phyloP scores from a whole-genome alignment of 306 rosid genomes.

The Trichosanthes truncata region DNA sequence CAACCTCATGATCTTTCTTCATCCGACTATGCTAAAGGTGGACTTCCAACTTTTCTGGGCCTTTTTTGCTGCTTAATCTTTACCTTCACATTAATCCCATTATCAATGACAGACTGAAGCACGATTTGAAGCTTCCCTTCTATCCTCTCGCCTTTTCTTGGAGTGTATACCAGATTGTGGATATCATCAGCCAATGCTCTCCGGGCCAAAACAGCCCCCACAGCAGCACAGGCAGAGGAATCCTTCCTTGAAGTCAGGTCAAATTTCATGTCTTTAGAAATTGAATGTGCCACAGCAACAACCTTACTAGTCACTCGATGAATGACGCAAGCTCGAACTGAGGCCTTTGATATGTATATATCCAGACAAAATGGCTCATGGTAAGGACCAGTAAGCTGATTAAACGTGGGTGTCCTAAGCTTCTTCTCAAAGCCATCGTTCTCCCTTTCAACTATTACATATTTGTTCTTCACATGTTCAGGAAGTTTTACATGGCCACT shows the following conservation, averaged over 20 bases:
- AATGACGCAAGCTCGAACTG: constrained; percentile 75
- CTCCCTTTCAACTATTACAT: constrained; percentile 18
- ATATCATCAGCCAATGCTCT: constrained; percentile 89
- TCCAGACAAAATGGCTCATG: constrained; percentile 90
- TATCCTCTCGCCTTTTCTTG: constrained; percentile 67
- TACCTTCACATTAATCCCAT: constrained; percentile 50
- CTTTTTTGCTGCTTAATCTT: constrained; percentile 58
- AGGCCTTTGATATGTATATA: constrained; percentile 74
- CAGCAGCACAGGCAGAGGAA: constrained; percentile 67
- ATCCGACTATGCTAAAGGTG: background rate
- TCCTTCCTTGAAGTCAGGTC: constrained; percentile 64
- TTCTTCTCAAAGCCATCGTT: constrained; percentile 25
- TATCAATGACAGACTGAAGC: constrained; percentile 36
- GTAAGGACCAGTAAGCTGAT: constrained; percentile 73
- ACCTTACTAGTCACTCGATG: constrained; percentile 79
- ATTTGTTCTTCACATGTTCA: constrained; percentile 15
- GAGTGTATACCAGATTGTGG: constrained; percentile 62
- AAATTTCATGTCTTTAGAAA: constrained; percentile 74
- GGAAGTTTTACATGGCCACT: constrained; percentile 24
- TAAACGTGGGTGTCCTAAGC: constrained; percentile 56
- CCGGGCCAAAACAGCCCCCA: constrained; percentile 70
- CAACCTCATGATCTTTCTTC: constrained; percentile 1
- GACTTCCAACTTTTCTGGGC: constrained; percentile 26
- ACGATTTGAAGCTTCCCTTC: constrained; percentile 65
- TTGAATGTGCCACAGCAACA: constrained; percentile 79